Evolutionary conservation across 257 asterid species (phyloP).

Genomic region (Buddleja alternifolia): DNA sequence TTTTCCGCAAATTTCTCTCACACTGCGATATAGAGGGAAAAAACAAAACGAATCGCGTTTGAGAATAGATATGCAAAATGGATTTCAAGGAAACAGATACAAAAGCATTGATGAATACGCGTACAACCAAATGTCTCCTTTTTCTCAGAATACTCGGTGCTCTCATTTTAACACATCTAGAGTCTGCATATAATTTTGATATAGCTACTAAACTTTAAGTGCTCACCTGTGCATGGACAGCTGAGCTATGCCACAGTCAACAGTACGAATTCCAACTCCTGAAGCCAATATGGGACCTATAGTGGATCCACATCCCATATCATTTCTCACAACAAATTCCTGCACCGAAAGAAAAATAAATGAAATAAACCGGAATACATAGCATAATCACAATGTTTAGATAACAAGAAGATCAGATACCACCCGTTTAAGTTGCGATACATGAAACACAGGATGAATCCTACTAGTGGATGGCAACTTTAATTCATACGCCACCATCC

Average conservation of each 20-base stretch:
- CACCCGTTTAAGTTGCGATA: no score
- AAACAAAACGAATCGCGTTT: not conserved
- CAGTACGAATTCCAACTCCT: constrained; percentile 95
- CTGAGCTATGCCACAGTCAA: constrained; percentile 99
- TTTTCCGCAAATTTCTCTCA: constrained; percentile 92
- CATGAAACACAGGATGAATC: no score
- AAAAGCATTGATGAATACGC: not conserved
- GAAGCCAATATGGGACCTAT: constrained; percentile 98
- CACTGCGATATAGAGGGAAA: constrained; percentile 50
- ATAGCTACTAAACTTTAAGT: constrained; percentile 2
- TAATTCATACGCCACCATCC: no score
- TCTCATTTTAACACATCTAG: not conserved
- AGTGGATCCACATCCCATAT: constrained; percentile 99
- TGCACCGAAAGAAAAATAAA: constrained; percentile 27
- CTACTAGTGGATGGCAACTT: no score
- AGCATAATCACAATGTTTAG: constrained; percentile 7
- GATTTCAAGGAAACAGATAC: not conserved
- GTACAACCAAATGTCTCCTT: constrained; percentile 17
- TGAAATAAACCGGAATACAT: not conserved
- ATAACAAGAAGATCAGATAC: constrained; percentile 5
- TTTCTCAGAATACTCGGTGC: not conserved
- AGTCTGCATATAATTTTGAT: not conserved
- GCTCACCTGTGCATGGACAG: constrained; percentile 96
- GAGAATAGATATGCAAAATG: not conserved
- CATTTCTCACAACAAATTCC: constrained; percentile 95